Evolutionary conservation across 495 filamentous ascomycete species (phyloP), one percentile per base, ranked within the genome.

Genomic region (Hypoxylon perforatum): DNA sequence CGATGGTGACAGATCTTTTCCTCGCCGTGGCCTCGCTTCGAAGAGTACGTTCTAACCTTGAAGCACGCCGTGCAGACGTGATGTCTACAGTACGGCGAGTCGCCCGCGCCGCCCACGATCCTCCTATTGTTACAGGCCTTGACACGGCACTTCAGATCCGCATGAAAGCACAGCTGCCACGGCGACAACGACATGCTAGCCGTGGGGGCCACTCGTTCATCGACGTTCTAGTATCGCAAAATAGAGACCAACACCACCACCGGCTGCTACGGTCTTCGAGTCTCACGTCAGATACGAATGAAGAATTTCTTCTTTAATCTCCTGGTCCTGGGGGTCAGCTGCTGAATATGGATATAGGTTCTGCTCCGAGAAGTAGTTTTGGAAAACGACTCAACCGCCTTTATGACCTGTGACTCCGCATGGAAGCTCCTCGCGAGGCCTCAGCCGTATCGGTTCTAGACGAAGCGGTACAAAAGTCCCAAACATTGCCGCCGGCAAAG

Each of bases 141-240:
- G 30, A 60, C 61, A 12, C 41, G 51, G 53, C 67, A 70, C 57
- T 65, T 65, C 17, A 57, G 51, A 19, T 70, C 67, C 18, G 57
- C 45, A 14, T 69, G 65, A 50, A 64, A 69, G 56, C 65, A 69
- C 21, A 69, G 65, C 55, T 69, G 60, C 65, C 65, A 69, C 19
- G 65, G 60, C 9, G 60, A 69, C 18, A 69, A 11, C 4, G 55
- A 44, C 65, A 69, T 69, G 10, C 1, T 36, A n/a, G 5, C 21
- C 18, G 25, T 28, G 25, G 25, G 25, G 25, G 3, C 25, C 25
- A 28, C 25, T 28, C 8, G 25, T 8, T n/a, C n/a, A n/a, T n/a
- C n/a, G n/a, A n/a, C 15, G 15, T 25, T 41, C 4, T 35, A 35
- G 30, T 35, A 35, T 35, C 30, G 11, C 11, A 35, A 35, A 11